phyloP scores from a whole-genome alignment of 2,329 filamentous ascomycete genomes.

The Aspergillus niger region DNA sequence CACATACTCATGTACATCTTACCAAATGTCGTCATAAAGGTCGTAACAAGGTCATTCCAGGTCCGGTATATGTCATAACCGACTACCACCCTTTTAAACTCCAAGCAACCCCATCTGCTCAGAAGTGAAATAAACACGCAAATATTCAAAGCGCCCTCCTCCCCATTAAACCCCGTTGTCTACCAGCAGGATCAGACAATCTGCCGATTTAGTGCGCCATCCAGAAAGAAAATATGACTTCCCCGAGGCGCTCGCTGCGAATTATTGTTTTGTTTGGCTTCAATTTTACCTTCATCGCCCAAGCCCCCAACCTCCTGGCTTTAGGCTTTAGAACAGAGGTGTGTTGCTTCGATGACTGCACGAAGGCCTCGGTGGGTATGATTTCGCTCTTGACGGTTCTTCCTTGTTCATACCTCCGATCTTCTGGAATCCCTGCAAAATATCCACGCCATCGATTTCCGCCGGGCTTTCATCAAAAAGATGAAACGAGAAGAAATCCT shows the following conservation, averaged over 20 bases:
- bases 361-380: conserved; percentile 33
- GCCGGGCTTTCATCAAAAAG: conserved; percentile 48
- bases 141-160: neutral
- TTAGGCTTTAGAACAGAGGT: conserved; percentile 37
- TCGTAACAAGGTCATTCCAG: conserved; percentile 38
- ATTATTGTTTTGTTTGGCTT: neutral
- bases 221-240: neutral
- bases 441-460: conserved; percentile 49
- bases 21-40: conserved; percentile 40
- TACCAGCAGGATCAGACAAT: neutral
- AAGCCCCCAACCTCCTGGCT: neutral
- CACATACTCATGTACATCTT: conserved; percentile 44
- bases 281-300: too few species aligned
- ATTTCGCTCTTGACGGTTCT: conserved; percentile 32
- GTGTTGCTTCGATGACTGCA: conserved; percentile 37
- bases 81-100: conserved; percentile 30
- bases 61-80: conserved; percentile 30
- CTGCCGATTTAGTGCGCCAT: conserved; percentile 3
- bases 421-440: conserved; percentile 51
- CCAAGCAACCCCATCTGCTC: conserved; percentile 28
- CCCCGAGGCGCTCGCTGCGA: neutral
- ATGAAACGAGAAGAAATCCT: conserved; percentile 52
- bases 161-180: conserved; percentile 1
- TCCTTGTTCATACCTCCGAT: conserved; percentile 45
- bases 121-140: conserved; percentile 14